Evolutionary conservation across 768 basidiomycete genomes (phyloP).

Genomic region (Porpolomopsis calyptriformis): DNA sequence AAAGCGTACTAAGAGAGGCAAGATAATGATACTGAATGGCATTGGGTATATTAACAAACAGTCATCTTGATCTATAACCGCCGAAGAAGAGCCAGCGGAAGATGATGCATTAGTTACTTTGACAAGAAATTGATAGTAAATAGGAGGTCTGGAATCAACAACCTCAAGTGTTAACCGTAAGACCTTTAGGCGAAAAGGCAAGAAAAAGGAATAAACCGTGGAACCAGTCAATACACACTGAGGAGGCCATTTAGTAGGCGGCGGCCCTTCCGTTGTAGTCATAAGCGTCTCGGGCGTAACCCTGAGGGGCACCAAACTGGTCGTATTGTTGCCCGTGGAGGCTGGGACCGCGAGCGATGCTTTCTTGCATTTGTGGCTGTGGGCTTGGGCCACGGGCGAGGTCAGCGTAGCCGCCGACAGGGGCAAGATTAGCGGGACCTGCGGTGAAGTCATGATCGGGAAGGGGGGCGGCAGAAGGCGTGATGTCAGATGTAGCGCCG

Average conservation of each 20-base stretch:
- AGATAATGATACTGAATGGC: not conserved
- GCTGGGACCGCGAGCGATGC: conserved; percentile 37
- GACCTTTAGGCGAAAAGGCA: not conserved
- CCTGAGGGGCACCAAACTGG: conserved; percentile 35
- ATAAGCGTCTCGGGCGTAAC: conserved; percentile 32
- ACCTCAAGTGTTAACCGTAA: conserved; percentile 2
- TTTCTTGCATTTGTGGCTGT: conserved; percentile 52
- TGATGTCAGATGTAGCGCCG: conserved; percentile 22
- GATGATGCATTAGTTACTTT: too few species aligned
- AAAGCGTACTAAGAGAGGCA: not conserved
- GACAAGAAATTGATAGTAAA: conserved; percentile 1
- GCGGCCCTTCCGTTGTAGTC: conserved; percentile 19
- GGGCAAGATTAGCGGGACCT: conserved; percentile 42
- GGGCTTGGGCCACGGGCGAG: conserved; percentile 67
- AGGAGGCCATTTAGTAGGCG: not conserved
- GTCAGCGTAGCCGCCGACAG: conserved; percentile 76
- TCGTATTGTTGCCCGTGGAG: conserved; percentile 39
- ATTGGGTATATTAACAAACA: conserved; percentile 1
- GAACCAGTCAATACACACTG: not conserved
- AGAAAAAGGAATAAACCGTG: not conserved
- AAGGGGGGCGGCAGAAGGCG: conserved; percentile 27
- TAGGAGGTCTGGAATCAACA: not conserved
- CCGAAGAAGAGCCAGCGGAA: too few species aligned
- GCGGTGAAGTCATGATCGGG: conserved; percentile 75
- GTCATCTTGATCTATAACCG: too few species aligned